Evolutionary conservation across 2,329 filamentous ascomycete species (phyloP).

Genomic region (Alternaria brassicicola): DNA sequence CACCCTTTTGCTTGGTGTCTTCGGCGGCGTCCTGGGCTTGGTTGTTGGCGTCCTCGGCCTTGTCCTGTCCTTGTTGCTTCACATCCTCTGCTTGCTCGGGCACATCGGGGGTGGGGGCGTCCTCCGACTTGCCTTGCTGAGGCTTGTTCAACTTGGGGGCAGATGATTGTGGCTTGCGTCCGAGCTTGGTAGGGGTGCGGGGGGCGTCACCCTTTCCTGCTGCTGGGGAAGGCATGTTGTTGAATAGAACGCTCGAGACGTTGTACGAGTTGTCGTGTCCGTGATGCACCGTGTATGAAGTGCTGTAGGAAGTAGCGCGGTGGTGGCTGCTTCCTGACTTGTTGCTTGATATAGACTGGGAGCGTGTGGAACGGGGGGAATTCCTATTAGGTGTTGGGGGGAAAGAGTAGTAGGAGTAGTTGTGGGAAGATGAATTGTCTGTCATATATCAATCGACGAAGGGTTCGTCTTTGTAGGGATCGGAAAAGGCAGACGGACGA

Average conservation of each 20-base stretch:
- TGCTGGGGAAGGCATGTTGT: slow-evolving; percentile 59
- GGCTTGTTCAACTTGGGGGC: slow-evolving; percentile 53
- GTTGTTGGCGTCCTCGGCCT: slow-evolving; percentile 46
- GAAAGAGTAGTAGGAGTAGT: slow-evolving; percentile 60
- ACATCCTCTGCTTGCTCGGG: slow-evolving; percentile 45
- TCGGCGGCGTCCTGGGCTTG: slow-evolving; percentile 49
- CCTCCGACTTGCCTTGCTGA: slow-evolving; percentile 38
- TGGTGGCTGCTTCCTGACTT: slow-evolving; percentile 36
- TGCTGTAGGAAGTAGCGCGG: slow-evolving; percentile 15
- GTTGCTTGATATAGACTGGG: slow-evolving; percentile 50
- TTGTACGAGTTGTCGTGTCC: slow-evolving; percentile 41
- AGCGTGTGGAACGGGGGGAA: slow-evolving; percentile 46
- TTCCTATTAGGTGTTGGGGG: slow-evolving; percentile 56
- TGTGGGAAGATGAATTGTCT: slow-evolving; percentile 54
- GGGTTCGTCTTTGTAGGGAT: slow-evolving; percentile 41
- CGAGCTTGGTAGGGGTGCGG: slow-evolving; percentile 60
- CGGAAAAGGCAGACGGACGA: slow-evolving; percentile 5
- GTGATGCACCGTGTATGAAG: slow-evolving; percentile 23
- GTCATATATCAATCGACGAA: slow-evolving; percentile 56
- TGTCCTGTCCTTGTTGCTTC: slow-evolving; percentile 47
- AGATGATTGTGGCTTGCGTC: slow-evolving; percentile 51
- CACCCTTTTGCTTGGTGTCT: slow-evolving; percentile 40
- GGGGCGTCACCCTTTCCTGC: slow-evolving; percentile 57
- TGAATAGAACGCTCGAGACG: slow-evolving; percentile 37
- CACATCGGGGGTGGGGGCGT: slow-evolving; percentile 46